phyloP scores from a whole-genome alignment of 2,329 filamentous ascomycete species.

The Graphiopsis chlorocephala region DNA sequence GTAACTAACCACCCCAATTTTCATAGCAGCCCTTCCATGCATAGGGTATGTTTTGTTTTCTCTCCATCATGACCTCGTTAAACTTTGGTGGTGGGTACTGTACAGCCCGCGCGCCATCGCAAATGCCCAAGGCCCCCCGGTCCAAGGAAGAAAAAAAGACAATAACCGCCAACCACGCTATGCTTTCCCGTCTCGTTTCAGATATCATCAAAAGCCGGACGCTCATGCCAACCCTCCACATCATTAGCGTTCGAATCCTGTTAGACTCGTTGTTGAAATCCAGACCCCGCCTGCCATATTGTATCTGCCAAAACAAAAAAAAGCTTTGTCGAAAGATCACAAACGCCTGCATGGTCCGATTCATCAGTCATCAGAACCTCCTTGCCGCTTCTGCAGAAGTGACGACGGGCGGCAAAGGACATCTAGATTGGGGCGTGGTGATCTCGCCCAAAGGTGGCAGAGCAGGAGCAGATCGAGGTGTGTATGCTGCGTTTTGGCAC shows the following conservation, averaged over 20 bases:
- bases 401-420: conserved; percentile 32
- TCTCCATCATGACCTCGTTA: neutral
- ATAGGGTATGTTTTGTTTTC: neutral
- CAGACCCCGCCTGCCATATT: neutral
- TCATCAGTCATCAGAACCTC: neutral
- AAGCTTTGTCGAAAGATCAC: neutral
- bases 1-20: neutral
- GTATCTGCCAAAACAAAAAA: too few species aligned
- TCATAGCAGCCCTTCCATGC: neutral
- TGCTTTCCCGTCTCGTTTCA: neutral
- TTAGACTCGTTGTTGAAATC: neutral
- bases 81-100: conserved; percentile 6
- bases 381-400: conserved; percentile 24
- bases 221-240: neutral
- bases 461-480: conserved; percentile 21
- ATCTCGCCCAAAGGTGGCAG: conserved; percentile 29
- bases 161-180: neutral
- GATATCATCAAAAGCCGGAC: neutral
- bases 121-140: neutral
- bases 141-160: neutral
- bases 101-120: conserved; percentile 5
- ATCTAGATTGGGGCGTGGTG: conserved; percentile 24
- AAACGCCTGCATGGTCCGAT: neutral
- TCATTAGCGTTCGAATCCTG: neutral
- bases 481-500: conserved; percentile 21